Percentiles rank a stretch among this genome's conserved stretches.
phyloP scores from a whole-genome alignment of 352 stramenopile genomes.

The Globisporangium nodosum region DNA sequence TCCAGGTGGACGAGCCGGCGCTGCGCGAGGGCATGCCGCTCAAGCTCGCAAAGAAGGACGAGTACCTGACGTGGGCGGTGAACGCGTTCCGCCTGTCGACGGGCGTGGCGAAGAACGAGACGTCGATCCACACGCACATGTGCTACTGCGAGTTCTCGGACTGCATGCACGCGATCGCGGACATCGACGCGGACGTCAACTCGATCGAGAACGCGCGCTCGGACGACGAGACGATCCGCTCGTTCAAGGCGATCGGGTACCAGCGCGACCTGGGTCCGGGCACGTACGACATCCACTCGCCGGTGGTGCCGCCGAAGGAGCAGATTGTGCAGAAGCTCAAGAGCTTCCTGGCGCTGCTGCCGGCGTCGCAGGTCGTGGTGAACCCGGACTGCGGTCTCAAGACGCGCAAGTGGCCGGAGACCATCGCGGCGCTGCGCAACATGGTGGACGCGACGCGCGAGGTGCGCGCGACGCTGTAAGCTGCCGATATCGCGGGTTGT shows the following conservation, averaged over 20 bases:
- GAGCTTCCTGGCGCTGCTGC: constrained; percentile 80
- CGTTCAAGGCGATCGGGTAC: constrained; percentile 89
- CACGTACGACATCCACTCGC: constrained; percentile 94
- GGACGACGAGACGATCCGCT: constrained; percentile 87
- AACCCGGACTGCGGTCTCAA: constrained; percentile 94
- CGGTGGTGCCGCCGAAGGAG: constrained; percentile 85
- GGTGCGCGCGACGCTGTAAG: constrained; percentile 59
- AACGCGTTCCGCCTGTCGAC: constrained; percentile 88
- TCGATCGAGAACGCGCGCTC: constrained; percentile 92
- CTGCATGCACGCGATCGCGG: constrained; percentile 91
- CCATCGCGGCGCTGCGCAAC: constrained; percentile 83
- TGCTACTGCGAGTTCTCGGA: constrained; percentile 95
- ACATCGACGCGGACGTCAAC: constrained; percentile 92
- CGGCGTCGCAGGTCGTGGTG: constrained; percentile 73
- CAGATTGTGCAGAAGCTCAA: constrained; percentile 86
- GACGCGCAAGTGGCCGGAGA: constrained; percentile 90
- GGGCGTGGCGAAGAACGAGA: constrained; percentile 80
- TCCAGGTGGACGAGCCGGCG: constrained; percentile 91
- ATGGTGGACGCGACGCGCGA: constrained; percentile 83
- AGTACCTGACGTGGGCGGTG: constrained; percentile 76
- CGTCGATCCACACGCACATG: constrained; percentile 94
- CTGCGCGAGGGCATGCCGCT: constrained; percentile 91
- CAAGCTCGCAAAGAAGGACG: constrained; percentile 76
- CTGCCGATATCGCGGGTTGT: no score
- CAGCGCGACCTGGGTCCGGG: constrained; percentile 87